A percentile compares a stretch with the other conserved stretches of the same genome.
Conservation (phyloP, 371 early-diverging fungal species). For the Mucor irregularis region DNA sequence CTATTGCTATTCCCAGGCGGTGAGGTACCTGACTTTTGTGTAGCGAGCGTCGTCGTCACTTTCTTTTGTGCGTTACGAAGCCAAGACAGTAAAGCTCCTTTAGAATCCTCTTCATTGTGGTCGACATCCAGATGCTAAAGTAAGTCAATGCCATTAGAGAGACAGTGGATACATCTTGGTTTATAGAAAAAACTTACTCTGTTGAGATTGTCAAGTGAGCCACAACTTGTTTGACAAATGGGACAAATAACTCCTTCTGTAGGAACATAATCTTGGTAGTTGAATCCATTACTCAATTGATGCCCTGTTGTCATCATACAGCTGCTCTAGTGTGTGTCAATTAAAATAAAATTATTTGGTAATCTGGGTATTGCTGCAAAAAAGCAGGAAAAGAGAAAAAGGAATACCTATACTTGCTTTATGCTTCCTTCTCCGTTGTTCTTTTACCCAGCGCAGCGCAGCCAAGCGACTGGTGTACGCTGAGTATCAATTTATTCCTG, state of each 20-base stretch:
- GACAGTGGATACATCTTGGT: no score
- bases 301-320: slow-evolving; percentile 23
- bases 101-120: slow-evolving; percentile 48
- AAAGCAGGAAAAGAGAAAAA: no score
- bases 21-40: slow-evolving; percentile 4
- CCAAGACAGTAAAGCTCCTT: slow-evolving; percentile 48
- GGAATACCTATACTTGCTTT: no score
- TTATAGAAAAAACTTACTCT: slow-evolving; percentile 26
- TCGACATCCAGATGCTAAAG: slow-evolving; percentile 43
- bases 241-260: slow-evolving; percentile 51
- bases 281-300: slow-evolving; percentile 13
- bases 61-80: slow-evolving; percentile 46
- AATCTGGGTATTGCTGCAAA: no score
- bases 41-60: slow-evolving; percentile 35
- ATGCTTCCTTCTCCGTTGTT: no score
- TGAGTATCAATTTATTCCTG: no score
- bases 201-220: slow-evolving; percentile 48
- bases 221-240: slow-evolving; percentile 51
- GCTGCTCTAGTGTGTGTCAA: no score
- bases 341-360: no score
- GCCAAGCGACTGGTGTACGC: no score
- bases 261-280: slow-evolving; percentile 48
- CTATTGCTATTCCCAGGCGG: no score
- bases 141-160: background rate
- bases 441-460: no score